These are phyloP conservation scores for Gossypium aridum DNA, from an alignment of 441 rosid species.

Conservation along the genomic window DNA sequence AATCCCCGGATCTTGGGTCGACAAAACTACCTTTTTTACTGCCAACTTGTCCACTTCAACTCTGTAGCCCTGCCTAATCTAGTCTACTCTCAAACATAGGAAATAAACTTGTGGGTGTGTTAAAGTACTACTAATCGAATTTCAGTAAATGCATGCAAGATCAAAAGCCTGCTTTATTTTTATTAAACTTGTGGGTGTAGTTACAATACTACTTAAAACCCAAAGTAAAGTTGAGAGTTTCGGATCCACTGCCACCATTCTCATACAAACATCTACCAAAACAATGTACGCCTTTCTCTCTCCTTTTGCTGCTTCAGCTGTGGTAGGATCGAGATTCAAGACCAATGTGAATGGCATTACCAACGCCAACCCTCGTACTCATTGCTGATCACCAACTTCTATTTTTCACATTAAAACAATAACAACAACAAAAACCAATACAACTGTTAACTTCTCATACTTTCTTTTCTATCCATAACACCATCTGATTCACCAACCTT, in stretches of 20 bases:
- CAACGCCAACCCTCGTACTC: background rate
- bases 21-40: background rate
- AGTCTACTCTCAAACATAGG: background rate
- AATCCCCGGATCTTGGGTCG: conserved; percentile 8
- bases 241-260: background rate
- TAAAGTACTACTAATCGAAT: background rate
- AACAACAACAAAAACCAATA: background rate
- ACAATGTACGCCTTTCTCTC: background rate
- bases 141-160: background rate
- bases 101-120: too few relatives aligned
- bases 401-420: conserved; percentile 18
- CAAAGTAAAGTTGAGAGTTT: background rate
- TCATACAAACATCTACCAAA: background rate
- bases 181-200: background rate
- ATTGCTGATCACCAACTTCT: conserved; percentile 12
- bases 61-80: background rate
- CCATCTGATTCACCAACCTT: conserved; percentile 18
- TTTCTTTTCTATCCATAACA: conserved; percentile 6
- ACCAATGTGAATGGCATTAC: background rate
- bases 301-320: background rate
- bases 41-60: background rate
- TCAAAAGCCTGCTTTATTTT: background rate
- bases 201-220: background rate
- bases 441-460: conserved; percentile 19
- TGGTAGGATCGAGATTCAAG: background rate